A percentile compares a stretch with the other conserved stretches of the same genome.
Evolutionary conservation across 169 alveolate species (phyloP).

Genomic region (Plasmodium cynomolgi): DNA sequence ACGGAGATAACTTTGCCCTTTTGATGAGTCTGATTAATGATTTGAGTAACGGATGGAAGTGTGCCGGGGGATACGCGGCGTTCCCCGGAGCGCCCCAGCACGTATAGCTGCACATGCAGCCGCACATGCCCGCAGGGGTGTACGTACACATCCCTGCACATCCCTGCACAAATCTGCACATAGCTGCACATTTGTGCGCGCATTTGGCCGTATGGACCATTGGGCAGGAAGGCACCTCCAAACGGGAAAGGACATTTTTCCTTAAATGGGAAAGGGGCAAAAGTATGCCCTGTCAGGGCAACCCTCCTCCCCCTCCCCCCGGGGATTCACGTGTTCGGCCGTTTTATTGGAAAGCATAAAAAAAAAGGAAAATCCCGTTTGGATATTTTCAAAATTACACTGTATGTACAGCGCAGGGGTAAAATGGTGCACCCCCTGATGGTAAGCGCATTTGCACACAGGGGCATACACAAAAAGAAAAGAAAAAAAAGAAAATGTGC

Average conservation of each 20-base stretch:
- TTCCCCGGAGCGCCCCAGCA: no score
- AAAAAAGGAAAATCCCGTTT: not conserved
- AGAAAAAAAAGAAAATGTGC: not conserved
- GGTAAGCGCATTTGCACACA: not conserved
- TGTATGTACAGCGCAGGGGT: conserved; percentile 12
- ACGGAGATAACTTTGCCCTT: not conserved
- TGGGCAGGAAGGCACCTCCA: not conserved
- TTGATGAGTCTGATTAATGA: not conserved
- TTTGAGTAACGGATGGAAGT: not conserved
- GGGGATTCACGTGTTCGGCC: not conserved
- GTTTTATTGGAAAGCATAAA: not conserved
- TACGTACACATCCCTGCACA: not conserved
- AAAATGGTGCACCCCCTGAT: not conserved
- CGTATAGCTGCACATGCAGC: no score
- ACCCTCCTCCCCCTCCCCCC: not conserved
- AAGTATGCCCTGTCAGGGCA: not conserved
- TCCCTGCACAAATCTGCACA: not conserved
- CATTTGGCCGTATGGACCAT: not conserved
- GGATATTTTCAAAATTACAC: not conserved
- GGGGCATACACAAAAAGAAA: not conserved
- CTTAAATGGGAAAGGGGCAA: not conserved
- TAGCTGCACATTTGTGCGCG: not conserved
- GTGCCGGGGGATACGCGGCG: not conserved
- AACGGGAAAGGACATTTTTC: not conserved
- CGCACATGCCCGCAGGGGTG: not conserved